Percentiles rank a stretch among this genome's conserved stretches.
phyloP scores from a whole-genome alignment of 768 basidiomycete genomes.

The Fomitopsis serialis region DNA sequence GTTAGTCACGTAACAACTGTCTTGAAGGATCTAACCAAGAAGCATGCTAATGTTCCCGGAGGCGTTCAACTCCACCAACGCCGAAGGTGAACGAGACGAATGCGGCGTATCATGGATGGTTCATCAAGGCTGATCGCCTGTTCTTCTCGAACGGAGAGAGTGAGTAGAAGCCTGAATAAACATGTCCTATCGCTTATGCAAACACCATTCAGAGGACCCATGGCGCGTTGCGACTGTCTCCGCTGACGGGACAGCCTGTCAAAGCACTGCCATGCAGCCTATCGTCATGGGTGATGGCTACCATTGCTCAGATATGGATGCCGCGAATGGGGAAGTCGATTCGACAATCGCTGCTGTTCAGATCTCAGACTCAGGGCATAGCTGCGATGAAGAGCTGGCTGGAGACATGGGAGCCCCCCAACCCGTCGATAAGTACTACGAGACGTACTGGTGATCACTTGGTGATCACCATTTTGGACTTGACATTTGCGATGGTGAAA shows the following conservation, averaged over 20 bases:
- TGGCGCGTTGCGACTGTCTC: constrained; percentile 70
- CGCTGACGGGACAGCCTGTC: constrained; percentile 40
- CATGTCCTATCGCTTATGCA: background rate
- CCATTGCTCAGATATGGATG: constrained; percentile 58
- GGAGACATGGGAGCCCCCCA: constrained; percentile 21
- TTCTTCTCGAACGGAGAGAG: constrained; percentile 69
- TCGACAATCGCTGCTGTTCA: constrained; percentile 50
- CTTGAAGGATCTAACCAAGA: constrained; percentile 6
- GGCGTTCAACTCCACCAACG: constrained; percentile 43
- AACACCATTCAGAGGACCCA: constrained; percentile 58
- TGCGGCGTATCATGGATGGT: constrained; percentile 55
- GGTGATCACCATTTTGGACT: too few relatives aligned
- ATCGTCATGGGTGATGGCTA: constrained; percentile 58
- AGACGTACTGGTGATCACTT: too few relatives aligned
- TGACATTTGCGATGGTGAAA: too few relatives aligned
- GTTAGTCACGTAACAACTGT: constrained; percentile 29
- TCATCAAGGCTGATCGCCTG: constrained; percentile 47
- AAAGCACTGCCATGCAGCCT: constrained; percentile 48
- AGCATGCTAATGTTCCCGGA: constrained; percentile 65
- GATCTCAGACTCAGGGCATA: constrained; percentile 43
- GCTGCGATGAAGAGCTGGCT: constrained; percentile 54
- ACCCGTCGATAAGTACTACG: background rate
- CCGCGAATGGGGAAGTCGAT: constrained; percentile 37
- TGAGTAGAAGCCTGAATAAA: constrained; percentile 28
- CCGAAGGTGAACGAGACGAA: constrained; percentile 42